Evolutionary conservation across 2,329 filamentous ascomycete species (phyloP), one percentile per base, ranked within the genome.

Genomic region (Stachybotrys echinatus): DNA sequence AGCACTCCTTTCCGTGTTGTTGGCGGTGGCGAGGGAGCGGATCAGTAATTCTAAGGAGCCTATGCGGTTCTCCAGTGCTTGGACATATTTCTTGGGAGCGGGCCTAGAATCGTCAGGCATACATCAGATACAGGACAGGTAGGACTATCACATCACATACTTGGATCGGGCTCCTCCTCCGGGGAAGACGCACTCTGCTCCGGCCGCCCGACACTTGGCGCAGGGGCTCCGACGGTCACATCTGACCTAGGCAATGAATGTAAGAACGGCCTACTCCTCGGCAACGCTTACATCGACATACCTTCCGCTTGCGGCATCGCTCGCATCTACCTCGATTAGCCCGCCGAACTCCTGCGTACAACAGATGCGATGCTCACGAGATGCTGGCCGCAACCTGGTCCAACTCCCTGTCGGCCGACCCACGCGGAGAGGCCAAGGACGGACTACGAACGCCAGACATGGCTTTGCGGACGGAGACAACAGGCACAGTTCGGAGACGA

Each of bases 141-240:
- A 42, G 51, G 46, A 53, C 49, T 57, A 72, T 69, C 72, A 63
- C 54, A n/a, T n/a, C n/a, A n/a, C n/a, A n/a, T 72, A 67, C 56
- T 72, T 74, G 54, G 74, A 71, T 6, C 71, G 70, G 6, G 63
- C 67, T 18, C 70, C 69, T 31, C n/a, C n/a, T n/a, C n/a, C n/a
- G n/a, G 63, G 67, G 20, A 69, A 61, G n/a, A 66, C 61, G 52
- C 71, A 74, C 42, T 72, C 66, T 8, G 64, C 66, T 19, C 65
- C 64, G 6, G 69, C 68, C 55, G 72, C 70, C 56, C 64, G 58
- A 55, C 77, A 81, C 52, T 72, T 73, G 27, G 70, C 71, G 56
- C 77, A 81, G 12, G 77, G 77, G 14, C 69, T 62, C 43, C 70
- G 70, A 4, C 76, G 72, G 57, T 79, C 73, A 58, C 77, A 81